Evolutionary conservation across 805 yeast genomes (phyloP).

Genomic region (Wickerhamiella bombiphila): DNA sequence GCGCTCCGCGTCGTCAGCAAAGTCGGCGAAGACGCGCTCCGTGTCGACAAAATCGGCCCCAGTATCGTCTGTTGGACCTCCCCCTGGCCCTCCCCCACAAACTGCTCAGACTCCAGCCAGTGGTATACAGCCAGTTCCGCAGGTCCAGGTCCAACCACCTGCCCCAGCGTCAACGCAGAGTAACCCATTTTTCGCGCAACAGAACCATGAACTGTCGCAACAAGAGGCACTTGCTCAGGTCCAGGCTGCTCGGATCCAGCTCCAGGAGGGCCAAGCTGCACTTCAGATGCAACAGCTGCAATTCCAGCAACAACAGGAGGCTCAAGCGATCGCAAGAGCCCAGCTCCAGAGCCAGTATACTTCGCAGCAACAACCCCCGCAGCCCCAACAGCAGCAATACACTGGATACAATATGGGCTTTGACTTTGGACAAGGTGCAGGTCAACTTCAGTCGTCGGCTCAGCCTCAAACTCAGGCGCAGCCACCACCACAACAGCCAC

Average conservation of each 20-base stretch:
- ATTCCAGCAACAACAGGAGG: constrained; percentile 17
- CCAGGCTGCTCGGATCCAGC: constrained; percentile 15
- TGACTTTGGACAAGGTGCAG: constrained; percentile 15
- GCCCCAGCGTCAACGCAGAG: constrained; percentile 4
- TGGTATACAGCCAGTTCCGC: background rate
- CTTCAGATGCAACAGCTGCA: constrained; percentile 20
- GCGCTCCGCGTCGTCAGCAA: constrained; percentile 6
- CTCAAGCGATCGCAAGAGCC: constrained; percentile 17
- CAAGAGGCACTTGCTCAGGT: constrained; percentile 9
- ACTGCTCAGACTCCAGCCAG: background rate
- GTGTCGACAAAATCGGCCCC: constrained; percentile 2
- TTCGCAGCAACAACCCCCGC: constrained; percentile 14
- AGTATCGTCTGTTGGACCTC: constrained; percentile 6
- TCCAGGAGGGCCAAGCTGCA: constrained; percentile 18
- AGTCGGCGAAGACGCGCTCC: constrained; percentile 2
- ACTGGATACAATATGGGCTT: no score
- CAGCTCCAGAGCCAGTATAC: constrained; percentile 19
- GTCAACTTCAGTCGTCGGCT: constrained; percentile 16
- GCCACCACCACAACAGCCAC: constrained; percentile 6
- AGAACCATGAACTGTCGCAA: constrained; percentile 3
- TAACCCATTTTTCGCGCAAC: constrained; percentile 15
- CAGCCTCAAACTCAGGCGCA: constrained; percentile 5
- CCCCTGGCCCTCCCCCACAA: background rate
- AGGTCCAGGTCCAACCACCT: constrained; percentile 1
- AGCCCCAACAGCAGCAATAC: constrained; percentile 14